Evolutionary conservation across 2,329 filamentous ascomycete genomes (phyloP), one percentile per base, ranked within the genome.

Genomic region (Neofusicoccum parvum): DNA sequence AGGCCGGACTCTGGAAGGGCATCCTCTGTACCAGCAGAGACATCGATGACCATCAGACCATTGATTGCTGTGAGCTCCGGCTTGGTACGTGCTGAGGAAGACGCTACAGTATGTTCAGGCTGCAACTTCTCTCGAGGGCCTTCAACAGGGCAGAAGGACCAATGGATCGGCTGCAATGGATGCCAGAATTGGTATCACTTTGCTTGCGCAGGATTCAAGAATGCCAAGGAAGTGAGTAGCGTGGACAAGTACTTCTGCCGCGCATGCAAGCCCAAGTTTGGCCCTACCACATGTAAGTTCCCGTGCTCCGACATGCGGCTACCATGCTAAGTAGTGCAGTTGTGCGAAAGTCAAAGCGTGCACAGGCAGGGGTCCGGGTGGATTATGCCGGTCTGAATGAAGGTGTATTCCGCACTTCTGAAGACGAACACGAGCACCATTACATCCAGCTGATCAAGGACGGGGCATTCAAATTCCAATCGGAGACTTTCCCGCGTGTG

Each of bases 141-240:
- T 41, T 75, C 80, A 23, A 81, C 82, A 39, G 81, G 79, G 11
- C 85, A 87, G 62, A 80, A 82, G 66, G 85, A 88, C 68, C 81
- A 85, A 64, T 90, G 88, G 88, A 88, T 90, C 67, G 85, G 84
- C 48, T 90, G 88, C 72, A 87, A 90, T 74, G 87, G 86, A 32
- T 90, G 88, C 76, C 88, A 89, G 72, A 82, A 82, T 65, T 90
- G 88, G 88, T 89, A 87, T 71, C 88, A 90, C 76, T 87, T 87
- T 67, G 83, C 86, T 62, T 90, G 88, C 73, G 87, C 87, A 58
- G 87, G 87, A 3, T 88, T 90, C 75, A 86, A 85, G 72, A 88
- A 83, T 70, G 86, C 87, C 69, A 81, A 85, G 32, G 87, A 90
- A 72, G 85, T 89, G 39, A 84, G 86, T 65, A 86, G 86, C 62